Base-by-base conservation (phyloP, 805 yeast species). In the Candida tibetensis region DNA sequence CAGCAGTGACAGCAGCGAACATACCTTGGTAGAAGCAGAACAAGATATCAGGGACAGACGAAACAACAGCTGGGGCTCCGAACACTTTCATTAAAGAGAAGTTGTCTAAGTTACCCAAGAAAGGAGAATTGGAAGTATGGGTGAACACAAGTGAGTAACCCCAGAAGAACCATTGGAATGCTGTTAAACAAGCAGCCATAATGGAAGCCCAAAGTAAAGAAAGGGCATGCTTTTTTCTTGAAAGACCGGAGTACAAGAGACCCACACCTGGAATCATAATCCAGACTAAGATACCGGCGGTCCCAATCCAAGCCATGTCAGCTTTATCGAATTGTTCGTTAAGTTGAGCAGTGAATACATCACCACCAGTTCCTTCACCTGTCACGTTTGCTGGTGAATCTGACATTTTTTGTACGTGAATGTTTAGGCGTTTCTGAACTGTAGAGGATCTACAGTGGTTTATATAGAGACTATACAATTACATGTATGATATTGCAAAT, bases 141-240 rank as follows among this genome's bases (percentile, higher is more conserved):
- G 91, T 74, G 60, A 91, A 91, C 14, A 88, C 82, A 41, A 93
- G 74, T 10, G 97, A 86, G 65, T 85, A 91, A 46, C 98, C 99
- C 96, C 97, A 89, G 71, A 89, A 90, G 66, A 89, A 93, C 98
- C 99, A 91, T 63, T 93, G 96, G 77, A 93, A 88, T 1, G 85
- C 66, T 5, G 89, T 80, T 22, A 91, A 69, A 49, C 93, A 81
- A 15, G 80, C 81, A 15, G 95, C 88, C 85, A 88, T 89, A 58
- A 93, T 68, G 5, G 96, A 82, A 17, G 96, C 93, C 97, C 97
- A 93, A 36, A 93, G 68, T 36, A 93, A 71, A 5, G 97, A 86
- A 39, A 93, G 69, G n/a, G 97, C 96, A 55, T 93, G 97, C 64
- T 90, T 87, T 64, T 91, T 91, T 64, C 99, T 81, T 12, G 96